phyloP scores from a whole-genome alignment of 2,329 filamentous ascomycete genomes.

The Fusarium sp. region DNA sequence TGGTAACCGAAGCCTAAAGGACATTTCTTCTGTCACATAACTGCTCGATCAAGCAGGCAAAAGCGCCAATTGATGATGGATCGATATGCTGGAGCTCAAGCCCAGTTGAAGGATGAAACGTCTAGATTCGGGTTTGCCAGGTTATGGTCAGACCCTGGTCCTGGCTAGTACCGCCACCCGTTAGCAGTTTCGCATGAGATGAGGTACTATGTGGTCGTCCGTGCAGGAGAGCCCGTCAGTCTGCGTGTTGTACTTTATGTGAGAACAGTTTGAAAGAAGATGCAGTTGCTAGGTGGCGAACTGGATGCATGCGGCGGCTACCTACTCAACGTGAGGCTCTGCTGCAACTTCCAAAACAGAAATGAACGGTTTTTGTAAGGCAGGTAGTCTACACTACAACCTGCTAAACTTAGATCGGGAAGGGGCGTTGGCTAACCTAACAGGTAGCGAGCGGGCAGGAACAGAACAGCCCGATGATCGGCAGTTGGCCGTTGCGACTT shows the following conservation, averaged over 20 bases:
- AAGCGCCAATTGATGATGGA: conserved; percentile 25
- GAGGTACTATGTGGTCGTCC: conserved; percentile 17
- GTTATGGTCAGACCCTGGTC: conserved; percentile 36
- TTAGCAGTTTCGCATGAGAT: conserved; percentile 17
- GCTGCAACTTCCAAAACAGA: conserved; percentile 1
- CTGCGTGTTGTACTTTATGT: conserved; percentile 6
- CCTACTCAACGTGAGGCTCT: conserved; percentile 1
- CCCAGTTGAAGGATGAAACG: conserved; percentile 44
- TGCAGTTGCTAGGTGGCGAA: neutral
- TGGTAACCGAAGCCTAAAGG: neutral
- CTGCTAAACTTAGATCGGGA: conserved; percentile 28
- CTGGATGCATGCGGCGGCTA: neutral
- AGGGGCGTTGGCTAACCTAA: neutral
- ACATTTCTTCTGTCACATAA: neutral
- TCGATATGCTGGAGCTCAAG: conserved; percentile 12
- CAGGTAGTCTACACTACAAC: neutral
- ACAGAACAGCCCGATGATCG: conserved; percentile 32
- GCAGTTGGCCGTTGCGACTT: conserved; percentile 29
- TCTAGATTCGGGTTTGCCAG: conserved; percentile 32
- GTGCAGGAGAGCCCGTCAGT: conserved; percentile 7
- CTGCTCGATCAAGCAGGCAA: conserved; percentile 14
- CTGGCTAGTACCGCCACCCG: conserved; percentile 14
- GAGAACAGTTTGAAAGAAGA: conserved; percentile 6
- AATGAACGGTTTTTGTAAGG: neutral
- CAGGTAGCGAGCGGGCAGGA: neutral